Conservation (phyloP, 1,284 basidiomycete genomes). For the Trametes polyzona region DNA sequence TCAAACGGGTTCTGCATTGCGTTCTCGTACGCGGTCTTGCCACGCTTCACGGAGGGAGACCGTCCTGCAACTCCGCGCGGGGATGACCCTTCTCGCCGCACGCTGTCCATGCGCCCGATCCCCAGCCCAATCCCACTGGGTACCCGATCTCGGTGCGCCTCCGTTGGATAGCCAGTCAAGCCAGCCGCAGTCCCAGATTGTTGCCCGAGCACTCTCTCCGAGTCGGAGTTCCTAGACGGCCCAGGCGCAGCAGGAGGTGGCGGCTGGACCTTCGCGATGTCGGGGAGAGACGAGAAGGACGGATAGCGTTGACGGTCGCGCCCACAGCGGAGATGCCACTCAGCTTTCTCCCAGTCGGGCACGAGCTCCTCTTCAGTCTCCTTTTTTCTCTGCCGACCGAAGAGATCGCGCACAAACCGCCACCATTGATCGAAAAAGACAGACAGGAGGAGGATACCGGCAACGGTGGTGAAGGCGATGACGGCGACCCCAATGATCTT, state of each 20-base stretch:
- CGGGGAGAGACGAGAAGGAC: slow-evolving; percentile 28
- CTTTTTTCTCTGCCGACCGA: slow-evolving; percentile 39
- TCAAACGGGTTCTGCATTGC: slow-evolving; percentile 13
- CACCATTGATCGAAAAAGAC: slow-evolving; percentile 72
- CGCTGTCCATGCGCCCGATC: slow-evolving; percentile 12
- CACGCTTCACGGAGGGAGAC: neutral
- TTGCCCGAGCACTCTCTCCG: neutral
- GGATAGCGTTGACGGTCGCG: slow-evolving; percentile 42
- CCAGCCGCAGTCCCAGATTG: neutral
- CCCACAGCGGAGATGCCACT: slow-evolving; percentile 57
- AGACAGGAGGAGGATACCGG: slow-evolving; percentile 52
- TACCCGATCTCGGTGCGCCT: neutral
- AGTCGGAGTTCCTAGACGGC: neutral
- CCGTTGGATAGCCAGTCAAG: neutral
- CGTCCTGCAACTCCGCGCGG: neutral
- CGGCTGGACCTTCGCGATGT: slow-evolving; percentile 6
- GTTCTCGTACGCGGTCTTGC: neutral
- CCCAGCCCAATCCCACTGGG: slow-evolving; percentile 14
- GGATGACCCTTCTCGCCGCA: slow-evolving; percentile 2
- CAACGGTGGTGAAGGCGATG: slow-evolving; percentile 59
- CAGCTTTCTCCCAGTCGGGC: slow-evolving; percentile 63
- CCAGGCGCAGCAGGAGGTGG: slow-evolving; percentile 3
- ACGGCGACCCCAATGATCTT: slow-evolving; percentile 68
- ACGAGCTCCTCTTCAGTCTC: slow-evolving; percentile 56
- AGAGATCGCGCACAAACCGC: slow-evolving; percentile 54